These are phyloP conservation scores for Geotrichum restrictum DNA, from an alignment of 1,139 yeast species.

Conservation along the genomic window DNA sequence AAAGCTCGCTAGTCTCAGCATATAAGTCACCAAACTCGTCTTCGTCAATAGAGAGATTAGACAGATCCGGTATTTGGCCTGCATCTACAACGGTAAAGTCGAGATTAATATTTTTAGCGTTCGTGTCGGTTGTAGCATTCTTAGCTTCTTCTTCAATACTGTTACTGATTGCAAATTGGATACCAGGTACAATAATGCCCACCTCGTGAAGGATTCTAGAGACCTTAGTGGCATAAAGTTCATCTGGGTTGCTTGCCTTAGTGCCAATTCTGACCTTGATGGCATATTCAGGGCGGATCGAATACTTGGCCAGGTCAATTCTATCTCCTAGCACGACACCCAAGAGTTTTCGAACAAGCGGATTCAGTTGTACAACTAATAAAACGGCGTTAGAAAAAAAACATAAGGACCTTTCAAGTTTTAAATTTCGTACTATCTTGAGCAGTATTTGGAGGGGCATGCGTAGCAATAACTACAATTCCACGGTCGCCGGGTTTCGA, in stretches of 20 bases:
- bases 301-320: slow-evolving; percentile 47
- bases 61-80: slow-evolving; percentile 31
- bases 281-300: slow-evolving; percentile 53
- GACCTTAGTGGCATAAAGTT: slow-evolving; percentile 26
- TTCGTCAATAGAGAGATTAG: slow-evolving; percentile 22
- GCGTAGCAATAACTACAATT: slow-evolving; percentile 16
- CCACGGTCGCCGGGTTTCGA: slow-evolving; percentile 20
- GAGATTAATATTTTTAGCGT: slow-evolving; percentile 24
- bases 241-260: slow-evolving; percentile 23
- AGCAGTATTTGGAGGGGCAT: slow-evolving; percentile 10
- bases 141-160: slow-evolving; percentile 19
- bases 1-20: slow-evolving; percentile 13
- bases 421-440: slow-evolving; percentile 8
- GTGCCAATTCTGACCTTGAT: slow-evolving; percentile 34
- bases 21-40: slow-evolving; percentile 28
- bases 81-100: slow-evolving; percentile 25
- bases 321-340: slow-evolving; percentile 74
- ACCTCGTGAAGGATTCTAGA: slow-evolving; percentile 42
- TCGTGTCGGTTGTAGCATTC: slow-evolving; percentile 22
- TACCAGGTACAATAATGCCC: slow-evolving; percentile 58
- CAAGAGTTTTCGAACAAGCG: slow-evolving; percentile 47
- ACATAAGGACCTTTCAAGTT: too few relatives aligned
- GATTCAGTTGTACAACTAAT: slow-evolving; percentile 16
- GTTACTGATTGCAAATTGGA: slow-evolving; percentile 26
- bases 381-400: neutral